Evolutionary conservation across 805 yeast genomes (phyloP).

Genomic region (Diddensiella caesifluorescens): DNA sequence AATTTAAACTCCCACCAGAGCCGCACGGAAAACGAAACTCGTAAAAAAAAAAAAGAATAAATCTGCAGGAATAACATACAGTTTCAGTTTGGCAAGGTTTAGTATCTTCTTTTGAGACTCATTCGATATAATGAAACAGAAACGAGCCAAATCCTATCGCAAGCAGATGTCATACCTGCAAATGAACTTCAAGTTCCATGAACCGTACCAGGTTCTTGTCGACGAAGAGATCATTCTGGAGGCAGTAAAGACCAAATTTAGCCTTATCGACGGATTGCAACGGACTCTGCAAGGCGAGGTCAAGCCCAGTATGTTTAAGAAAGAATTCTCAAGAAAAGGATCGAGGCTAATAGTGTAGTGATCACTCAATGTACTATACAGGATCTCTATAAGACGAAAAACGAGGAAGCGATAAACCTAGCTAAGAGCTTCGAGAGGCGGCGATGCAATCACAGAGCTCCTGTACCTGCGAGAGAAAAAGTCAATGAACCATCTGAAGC

Average conservation of each 20-base stretch:
- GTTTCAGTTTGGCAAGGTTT: too few species aligned
- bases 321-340: background rate
- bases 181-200: conserved; percentile 85
- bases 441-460: conserved; percentile 78
- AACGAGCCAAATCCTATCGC: conserved; percentile 88
- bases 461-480: conserved; percentile 37
- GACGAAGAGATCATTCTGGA: conserved; percentile 73
- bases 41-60: too few species aligned
- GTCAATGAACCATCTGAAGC: conserved; percentile 21
- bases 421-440: conserved; percentile 88
- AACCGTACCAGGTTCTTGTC: conserved; percentile 80
- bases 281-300: conserved; percentile 80
- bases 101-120: background rate
- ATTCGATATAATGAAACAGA: conserved; percentile 70
- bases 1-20: too few species aligned
- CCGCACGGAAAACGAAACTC: too few species aligned
- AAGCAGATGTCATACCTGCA: conserved; percentile 84
- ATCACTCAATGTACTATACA: conserved; percentile 95
- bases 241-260: conserved; percentile 62
- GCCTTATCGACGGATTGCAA: conserved; percentile 72
- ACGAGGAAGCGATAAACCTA: conserved; percentile 69
- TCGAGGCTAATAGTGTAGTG: conserved; percentile 35
- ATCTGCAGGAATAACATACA: too few species aligned
- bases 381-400: conserved; percentile 63
- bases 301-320: conserved; percentile 47